A percentile compares a stretch with the other conserved stretches of the same genome.
phyloP scores from a whole-genome alignment of 2,329 filamentous ascomycete genomes.

The Atkinsonella texensis region DNA sequence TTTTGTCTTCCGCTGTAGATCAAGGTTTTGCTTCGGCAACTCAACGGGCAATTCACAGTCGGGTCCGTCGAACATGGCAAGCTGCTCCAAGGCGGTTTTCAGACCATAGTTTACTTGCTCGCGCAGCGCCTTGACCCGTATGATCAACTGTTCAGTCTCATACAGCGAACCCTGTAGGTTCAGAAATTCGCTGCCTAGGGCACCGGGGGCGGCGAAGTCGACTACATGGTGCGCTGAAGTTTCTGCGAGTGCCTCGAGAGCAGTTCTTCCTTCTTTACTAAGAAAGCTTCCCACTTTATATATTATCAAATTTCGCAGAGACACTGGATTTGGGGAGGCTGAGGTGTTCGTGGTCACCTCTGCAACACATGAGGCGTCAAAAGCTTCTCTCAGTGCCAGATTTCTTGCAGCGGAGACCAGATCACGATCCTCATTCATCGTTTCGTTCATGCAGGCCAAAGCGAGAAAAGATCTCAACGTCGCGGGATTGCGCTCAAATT shows the following conservation, averaged over 20 bases:
- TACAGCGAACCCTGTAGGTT: constrained; percentile 42
- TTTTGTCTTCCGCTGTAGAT: constrained; percentile 61
- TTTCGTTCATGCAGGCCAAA: constrained; percentile 64
- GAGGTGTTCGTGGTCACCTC: background rate
- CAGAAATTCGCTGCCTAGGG: constrained; percentile 40
- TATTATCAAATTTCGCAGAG: constrained; percentile 34
- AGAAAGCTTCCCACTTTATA: constrained; percentile 20
- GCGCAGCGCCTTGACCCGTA: constrained; percentile 44
- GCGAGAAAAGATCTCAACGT: constrained; percentile 66
- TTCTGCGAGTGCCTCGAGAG: constrained; percentile 46
- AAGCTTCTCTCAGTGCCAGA: constrained; percentile 32
- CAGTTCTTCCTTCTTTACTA: constrained; percentile 38
- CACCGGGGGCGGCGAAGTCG: constrained; percentile 33
- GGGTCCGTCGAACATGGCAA: constrained; percentile 30
- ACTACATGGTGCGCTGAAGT: constrained; percentile 38
- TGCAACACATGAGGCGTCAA: background rate
- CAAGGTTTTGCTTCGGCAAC: constrained; percentile 58
- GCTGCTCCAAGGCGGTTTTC: constrained; percentile 23
- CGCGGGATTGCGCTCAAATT: constrained; percentile 78
- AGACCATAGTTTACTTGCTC: constrained; percentile 42
- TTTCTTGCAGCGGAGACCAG: constrained; percentile 47
- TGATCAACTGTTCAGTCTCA: constrained; percentile 42
- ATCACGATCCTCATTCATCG: constrained; percentile 57
- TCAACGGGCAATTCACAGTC: constrained; percentile 43
- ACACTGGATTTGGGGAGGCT: constrained; percentile 6